A percentile compares a stretch with the other conserved stretches of the same genome.
Conservation (phyloP, 2,329 filamentous ascomycete genomes). For the Apiospora sp. region DNA sequence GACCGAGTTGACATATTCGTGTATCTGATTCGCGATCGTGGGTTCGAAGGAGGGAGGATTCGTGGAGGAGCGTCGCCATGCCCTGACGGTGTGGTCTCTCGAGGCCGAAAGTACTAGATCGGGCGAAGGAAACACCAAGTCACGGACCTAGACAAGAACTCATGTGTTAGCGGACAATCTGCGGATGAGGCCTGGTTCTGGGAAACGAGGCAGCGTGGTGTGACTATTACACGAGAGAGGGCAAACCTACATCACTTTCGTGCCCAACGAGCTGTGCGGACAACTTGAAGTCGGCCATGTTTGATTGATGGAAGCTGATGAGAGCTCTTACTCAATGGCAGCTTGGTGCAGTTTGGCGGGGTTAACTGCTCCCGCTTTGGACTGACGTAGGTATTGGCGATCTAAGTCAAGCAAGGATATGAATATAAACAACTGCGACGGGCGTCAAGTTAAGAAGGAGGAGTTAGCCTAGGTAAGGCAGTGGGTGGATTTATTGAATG, state of each 20-base stretch:
- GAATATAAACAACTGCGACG: too few relatives aligned
- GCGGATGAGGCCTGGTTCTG: neutral
- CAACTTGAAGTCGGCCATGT: constrained; percentile 88
- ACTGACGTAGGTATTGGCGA: constrained; percentile 15
- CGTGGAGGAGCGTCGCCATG: constrained; percentile 77
- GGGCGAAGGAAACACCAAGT: constrained; percentile 78
- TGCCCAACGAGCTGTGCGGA: constrained; percentile 90
- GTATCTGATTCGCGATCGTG: constrained; percentile 79
- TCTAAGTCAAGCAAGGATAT: constrained; percentile 1
- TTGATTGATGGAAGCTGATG: constrained; percentile 2
- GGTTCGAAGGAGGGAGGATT: constrained; percentile 77
- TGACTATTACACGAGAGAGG: neutral
- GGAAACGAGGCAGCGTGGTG: neutral
- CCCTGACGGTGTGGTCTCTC: constrained; percentile 86
- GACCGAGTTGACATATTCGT: constrained; percentile 87
- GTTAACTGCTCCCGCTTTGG: neutral
- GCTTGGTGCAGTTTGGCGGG: constrained; percentile 20
- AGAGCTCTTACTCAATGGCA: neutral
- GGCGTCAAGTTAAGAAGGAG: neutral
- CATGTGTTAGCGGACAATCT: neutral
- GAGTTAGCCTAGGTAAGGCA: neutral
- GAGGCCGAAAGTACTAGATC: constrained; percentile 84
- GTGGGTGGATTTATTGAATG: neutral
- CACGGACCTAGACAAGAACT: constrained; percentile 73
- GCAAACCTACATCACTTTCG: constrained; percentile 82